Evolutionary conservation across 2,329 filamentous ascomycete species (phyloP), one percentile per base, ranked within the genome.

Genomic region (Nannizziopsis arthrosporioides): DNA sequence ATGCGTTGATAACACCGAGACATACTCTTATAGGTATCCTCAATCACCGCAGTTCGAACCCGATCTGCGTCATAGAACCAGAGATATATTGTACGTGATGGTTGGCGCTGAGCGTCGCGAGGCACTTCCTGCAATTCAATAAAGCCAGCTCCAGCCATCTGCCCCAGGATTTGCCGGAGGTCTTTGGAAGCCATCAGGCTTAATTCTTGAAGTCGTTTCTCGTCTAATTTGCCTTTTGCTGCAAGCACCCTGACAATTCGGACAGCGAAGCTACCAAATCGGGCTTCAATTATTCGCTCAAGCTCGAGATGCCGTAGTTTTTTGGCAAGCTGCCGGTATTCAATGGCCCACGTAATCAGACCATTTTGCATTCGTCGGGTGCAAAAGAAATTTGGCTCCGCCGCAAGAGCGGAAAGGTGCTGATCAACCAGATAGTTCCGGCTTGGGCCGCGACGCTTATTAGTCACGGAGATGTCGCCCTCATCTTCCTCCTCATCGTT

Each of bases 111-210:
- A 55, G 83, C 83, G 59, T 96, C 90, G 55, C 85, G 85, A 0
- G 92, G 92, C 0, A 98, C 83, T 68, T 98, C 92, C 64, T 98
- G 92, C 5, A 94, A 79, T 56, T 96, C 87, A 10, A 94, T 80
- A 52, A 92, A 82, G 1, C 92, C 90, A 14, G 81, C 80, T 63
- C 87, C 81, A 56, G 94, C 85, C 75, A 98, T 85, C 53, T 82
- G 80, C 11, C 85, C 82, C 66, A 96, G 82, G 53, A 88, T 84
- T 50, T 82, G 80, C 41, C 92, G 85, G 18, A 96, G 79, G 46
- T 94, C 86, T 50, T 83, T 81, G 58, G 90, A 85, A 49, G 84
- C 83, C 72, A 95, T 82, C 52, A 98, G 77, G 46, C 84, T 85
- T 48, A 88, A 75, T 43, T 81, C 81, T 34, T 85, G 84, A 10